Percentiles rank a stretch among this genome's conserved stretches.
phyloP scores from a whole-genome alignment of 2,329 filamentous ascomycete species.

The Geosmithia flava region DNA sequence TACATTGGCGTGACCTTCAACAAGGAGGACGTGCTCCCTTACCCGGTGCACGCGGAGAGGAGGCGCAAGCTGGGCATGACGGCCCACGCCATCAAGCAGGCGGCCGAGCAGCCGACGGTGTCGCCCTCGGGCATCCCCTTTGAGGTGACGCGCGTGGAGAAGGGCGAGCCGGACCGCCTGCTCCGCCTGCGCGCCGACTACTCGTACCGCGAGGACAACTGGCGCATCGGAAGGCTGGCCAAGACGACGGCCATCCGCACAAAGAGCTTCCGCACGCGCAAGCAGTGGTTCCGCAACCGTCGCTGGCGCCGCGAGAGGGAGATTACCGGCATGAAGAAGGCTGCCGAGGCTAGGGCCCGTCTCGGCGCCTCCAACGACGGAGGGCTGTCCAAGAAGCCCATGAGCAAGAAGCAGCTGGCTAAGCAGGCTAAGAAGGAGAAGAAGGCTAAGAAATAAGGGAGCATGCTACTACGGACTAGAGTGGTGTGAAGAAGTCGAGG shows the following conservation, averaged over 20 bases:
- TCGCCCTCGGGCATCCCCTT: constrained; percentile 38
- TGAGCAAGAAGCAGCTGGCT: constrained; percentile 22
- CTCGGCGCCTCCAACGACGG: constrained; percentile 14
- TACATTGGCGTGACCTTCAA: constrained; percentile 92
- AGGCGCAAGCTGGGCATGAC: constrained; percentile 67
- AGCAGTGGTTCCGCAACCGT: constrained; percentile 31
- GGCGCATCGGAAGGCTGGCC: constrained; percentile 42
- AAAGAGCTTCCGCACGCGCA: constrained; percentile 36
- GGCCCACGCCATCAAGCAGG: constrained; percentile 30
- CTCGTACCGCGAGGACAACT: constrained; percentile 48
- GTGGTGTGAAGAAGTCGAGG: not conserved
- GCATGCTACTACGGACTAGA: not conserved
- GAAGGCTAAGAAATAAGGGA: constrained; percentile 23
- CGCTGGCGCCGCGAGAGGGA: constrained; percentile 29
- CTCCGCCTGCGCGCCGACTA: constrained; percentile 40
- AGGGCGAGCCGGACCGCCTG: constrained; percentile 30
- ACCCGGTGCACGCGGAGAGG: constrained; percentile 60
- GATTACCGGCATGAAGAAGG: constrained; percentile 26
- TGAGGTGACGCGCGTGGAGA: constrained; percentile 27
- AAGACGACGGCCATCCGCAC: constrained; percentile 36
- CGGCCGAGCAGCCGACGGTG: constrained; percentile 22
- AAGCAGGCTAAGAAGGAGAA: constrained; percentile 14
- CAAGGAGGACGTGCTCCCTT: constrained; percentile 68
- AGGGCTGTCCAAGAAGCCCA: constrained; percentile 12
- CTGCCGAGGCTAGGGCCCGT: constrained; percentile 18